Evolutionary conservation across 1,139 yeast genomes (phyloP).

Genomic region (Debaryomyces nepalensis): DNA sequence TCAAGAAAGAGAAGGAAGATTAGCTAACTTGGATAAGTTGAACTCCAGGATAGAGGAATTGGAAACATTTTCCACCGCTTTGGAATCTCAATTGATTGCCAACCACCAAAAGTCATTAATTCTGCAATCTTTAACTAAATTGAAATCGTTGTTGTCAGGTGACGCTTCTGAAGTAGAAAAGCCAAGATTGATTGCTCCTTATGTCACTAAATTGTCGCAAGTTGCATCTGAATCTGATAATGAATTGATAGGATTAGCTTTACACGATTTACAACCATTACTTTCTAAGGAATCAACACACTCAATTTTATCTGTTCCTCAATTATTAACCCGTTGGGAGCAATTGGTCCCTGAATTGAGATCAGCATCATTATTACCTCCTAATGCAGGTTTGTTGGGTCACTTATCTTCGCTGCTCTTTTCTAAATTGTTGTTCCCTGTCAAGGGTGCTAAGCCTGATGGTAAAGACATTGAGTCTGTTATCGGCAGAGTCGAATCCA

Average conservation of each 20-base stretch:
- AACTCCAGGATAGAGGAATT: conserved; percentile 59
- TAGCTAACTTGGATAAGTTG: conserved; percentile 68
- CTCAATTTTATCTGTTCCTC: conserved; percentile 67
- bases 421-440: conserved; percentile 72
- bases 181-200: conserved; percentile 44
- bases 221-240: conserved; percentile 49
- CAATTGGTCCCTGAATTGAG: conserved; percentile 84
- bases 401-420: conserved; percentile 81
- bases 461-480: conserved; percentile 90
- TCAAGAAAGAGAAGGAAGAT: conserved; percentile 79
- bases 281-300: conserved; percentile 56
- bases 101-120: conserved; percentile 61
- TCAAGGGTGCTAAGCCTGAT: conserved; percentile 57
- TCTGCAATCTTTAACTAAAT: conserved; percentile 58
- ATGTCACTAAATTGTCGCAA: conserved; percentile 50
- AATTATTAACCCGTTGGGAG: conserved; percentile 74
- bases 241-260: conserved; percentile 44
- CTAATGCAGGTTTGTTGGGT: conserved; percentile 94
- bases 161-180: conserved; percentile 30
- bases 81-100: conserved; percentile 59
- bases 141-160: conserved; percentile 52
- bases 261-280: conserved; percentile 43
- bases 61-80: conserved; percentile 60
- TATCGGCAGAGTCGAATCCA: conserved; percentile 81
- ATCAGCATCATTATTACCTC: conserved; percentile 86